Conservation (phyloP, 1,284 basidiomycete species). For the Tilletia caries region DNA sequence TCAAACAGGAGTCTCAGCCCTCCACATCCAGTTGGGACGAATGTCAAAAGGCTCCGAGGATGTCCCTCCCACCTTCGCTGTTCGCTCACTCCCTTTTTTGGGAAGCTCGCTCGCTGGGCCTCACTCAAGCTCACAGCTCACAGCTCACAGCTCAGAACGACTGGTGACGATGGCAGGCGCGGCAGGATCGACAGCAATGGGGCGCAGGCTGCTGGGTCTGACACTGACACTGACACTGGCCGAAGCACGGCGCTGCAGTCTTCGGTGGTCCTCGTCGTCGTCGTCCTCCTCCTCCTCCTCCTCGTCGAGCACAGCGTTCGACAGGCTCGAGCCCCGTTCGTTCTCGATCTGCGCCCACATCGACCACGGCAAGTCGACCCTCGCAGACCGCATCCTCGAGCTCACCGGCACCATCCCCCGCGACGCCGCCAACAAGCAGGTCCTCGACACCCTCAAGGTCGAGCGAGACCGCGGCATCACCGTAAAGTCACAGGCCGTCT, state of each 20-base stretch:
- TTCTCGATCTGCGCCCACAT: slow-evolving; percentile 53
- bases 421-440: slow-evolving; percentile 40
- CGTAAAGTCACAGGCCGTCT: slow-evolving; percentile 60
- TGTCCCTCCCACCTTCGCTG: no score
- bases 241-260: neutral
- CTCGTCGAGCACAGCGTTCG: slow-evolving; percentile 19
- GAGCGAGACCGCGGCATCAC: slow-evolving; percentile 92
- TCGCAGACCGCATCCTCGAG: slow-evolving; percentile 52
- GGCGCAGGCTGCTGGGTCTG: no score
- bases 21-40: no score
- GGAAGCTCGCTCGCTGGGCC: no score
- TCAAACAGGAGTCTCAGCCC: neutral
- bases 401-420: slow-evolving; percentile 49
- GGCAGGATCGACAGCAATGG: no score
- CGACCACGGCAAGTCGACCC: slow-evolving; percentile 53
- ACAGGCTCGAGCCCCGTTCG: slow-evolving; percentile 38
- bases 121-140: no score
- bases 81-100: no score
- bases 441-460: slow-evolving; percentile 69
- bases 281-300: neutral
- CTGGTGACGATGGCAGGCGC: no score
- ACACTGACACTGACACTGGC: no score
- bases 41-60: no score
- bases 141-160: no score
- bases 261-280: neutral